Evolutionary conservation across 2,329 filamentous ascomycete genomes (phyloP).

Genomic region (Tetracladium maxilliforme): DNA sequence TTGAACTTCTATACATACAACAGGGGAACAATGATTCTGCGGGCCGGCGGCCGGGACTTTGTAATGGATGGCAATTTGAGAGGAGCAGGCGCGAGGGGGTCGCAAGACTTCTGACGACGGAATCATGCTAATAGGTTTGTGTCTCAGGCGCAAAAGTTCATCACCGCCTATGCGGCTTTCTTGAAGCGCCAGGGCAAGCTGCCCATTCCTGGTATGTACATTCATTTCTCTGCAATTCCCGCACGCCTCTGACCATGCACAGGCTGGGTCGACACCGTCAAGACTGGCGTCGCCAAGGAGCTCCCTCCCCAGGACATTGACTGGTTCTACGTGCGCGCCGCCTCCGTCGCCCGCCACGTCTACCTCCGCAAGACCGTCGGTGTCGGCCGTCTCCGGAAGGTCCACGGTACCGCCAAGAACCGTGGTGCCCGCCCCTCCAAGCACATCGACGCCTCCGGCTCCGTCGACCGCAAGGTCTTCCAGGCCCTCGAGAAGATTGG

Average conservation of each 20-base stretch:
- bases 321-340: constrained; percentile 89
- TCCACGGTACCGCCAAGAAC: constrained; percentile 95
- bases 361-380: constrained; percentile 99
- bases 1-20: constrained; percentile 2
- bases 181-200: constrained; percentile 92
- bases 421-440: constrained; percentile 80
- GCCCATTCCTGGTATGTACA: constrained; percentile 65
- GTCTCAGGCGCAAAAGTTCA: constrained; percentile 73
- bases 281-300: constrained; percentile 94
- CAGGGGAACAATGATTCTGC: constrained; percentile 3
- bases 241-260: background rate
- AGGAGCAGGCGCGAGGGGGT: constrained; percentile 59
- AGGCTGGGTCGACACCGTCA: constrained; percentile 99
- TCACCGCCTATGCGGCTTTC: constrained; percentile 73
- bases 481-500: constrained; percentile 99
- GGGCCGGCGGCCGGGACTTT: constrained; percentile 5
- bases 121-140: constrained; percentile 47
- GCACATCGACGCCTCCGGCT: constrained; percentile 90
- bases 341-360: constrained; percentile 91
- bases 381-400: constrained; percentile 93
- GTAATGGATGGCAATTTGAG: constrained; percentile 12
- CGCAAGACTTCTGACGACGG: constrained; percentile 61
- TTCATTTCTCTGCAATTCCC: background rate
- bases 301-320: constrained; percentile 95
- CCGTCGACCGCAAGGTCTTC: constrained; percentile 93